These are phyloP conservation scores for Brettanomyces nanus DNA, from an alignment of 805 yeast genomes.

Conservation along the genomic window DNA sequence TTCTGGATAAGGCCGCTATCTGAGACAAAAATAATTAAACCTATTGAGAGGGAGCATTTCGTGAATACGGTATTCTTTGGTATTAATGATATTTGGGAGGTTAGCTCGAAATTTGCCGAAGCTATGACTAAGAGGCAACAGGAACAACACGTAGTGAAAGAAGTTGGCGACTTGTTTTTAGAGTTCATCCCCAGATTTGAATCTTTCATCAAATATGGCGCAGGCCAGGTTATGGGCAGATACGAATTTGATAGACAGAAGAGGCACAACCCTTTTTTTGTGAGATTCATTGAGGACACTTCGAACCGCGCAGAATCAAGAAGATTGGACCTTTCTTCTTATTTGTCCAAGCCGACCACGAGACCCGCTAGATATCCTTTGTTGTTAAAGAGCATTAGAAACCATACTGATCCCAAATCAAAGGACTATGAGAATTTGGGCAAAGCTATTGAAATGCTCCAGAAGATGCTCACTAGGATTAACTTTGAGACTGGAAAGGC, in stretches of 20 bases:
- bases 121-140: constrained; percentile 83
- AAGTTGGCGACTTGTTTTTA: constrained; percentile 79
- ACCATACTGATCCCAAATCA: constrained; percentile 68
- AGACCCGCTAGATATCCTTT: constrained; percentile 93
- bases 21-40: constrained; percentile 81
- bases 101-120: constrained; percentile 80
- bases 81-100: constrained; percentile 75
- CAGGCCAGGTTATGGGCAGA: constrained; percentile 90
- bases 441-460: constrained; percentile 67
- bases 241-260: constrained; percentile 93
- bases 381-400: constrained; percentile 71
- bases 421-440: constrained; percentile 64
- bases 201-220: constrained; percentile 89
- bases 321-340: constrained; percentile 86
- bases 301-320: constrained; percentile 79
- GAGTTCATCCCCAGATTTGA: constrained; percentile 83
- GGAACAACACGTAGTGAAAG: constrained; percentile 73
- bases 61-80: constrained; percentile 88
- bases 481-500: constrained; percentile 90
- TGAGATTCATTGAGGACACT: constrained; percentile 88
- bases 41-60: constrained; percentile 81
- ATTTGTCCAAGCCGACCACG: constrained; percentile 89
- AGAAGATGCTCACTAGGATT: constrained; percentile 66
- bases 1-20: constrained; percentile 89
- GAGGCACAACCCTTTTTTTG: constrained; percentile 81